Evolutionary conservation across 2,329 filamentous ascomycete species (phyloP), one percentile per base, ranked within the genome.

Genomic region (Biscogniauxia sp.): DNA sequence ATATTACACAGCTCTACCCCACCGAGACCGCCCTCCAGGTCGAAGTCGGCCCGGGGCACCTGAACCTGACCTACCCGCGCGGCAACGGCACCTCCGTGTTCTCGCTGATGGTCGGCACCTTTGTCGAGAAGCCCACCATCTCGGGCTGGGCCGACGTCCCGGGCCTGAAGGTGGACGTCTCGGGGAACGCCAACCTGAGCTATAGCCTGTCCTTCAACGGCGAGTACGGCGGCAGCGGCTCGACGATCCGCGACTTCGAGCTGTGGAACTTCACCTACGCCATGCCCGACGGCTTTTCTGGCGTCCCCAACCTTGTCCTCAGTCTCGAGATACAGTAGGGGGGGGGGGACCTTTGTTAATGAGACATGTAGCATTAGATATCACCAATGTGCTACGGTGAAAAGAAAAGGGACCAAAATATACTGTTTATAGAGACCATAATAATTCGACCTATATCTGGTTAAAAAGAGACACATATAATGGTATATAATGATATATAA

Each of bases 51-150:
- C 76, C 79, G 0, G 70, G 75, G 11, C 70, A 66, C 0, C 72
- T 88, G 6, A 78, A 77, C 11, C 69, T 88, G 2, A 78, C 79
- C 0, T 88, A 88, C 63, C 85, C 85, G 0, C 64, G 73, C 15
- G 84, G 83, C 1, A 83, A 80, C 51, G 67, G 74, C 0, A 73
- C 72, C 3, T 83, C 80, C 23, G 72, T 78, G 17, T 86, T 86
- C 67, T 79, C 76, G 1, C 77, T 86, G 23, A 65, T 83, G 2
- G 77, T 86, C 0, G 79, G 78, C 0, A 80, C 81, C 2, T 80
- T 82, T 6, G 62, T 63, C n/a, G 70, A 73, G 2, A 79, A 77
- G 65, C 74, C 72, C 5, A 80, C 81, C 32, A 72, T 86, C 1
- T 51, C 67, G 0, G 70, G 74, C 1, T 84, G 82, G 77, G 72